Base-by-base conservation (phyloP, 2,329 filamentous ascomycete species). In the Botrytis pseudocinerea region DNA sequence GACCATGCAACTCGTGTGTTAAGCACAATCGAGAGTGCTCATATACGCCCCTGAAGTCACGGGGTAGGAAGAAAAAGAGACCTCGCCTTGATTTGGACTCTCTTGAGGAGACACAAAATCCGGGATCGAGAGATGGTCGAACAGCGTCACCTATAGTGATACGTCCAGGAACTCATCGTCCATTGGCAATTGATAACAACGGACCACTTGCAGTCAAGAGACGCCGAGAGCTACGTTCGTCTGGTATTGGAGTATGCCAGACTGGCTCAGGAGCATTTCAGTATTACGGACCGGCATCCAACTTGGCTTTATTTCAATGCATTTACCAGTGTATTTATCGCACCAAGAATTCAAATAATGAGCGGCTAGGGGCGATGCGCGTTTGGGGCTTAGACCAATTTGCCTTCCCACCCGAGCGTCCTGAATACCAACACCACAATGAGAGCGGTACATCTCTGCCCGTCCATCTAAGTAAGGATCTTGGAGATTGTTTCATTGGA, bases 11-110 rank as follows among this genome's bases (percentile, higher is more conserved):
- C 20, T 63, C 25, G 8, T 44, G 38, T 32, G 38, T 44, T 12
- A 63, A 63, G 18, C 38, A 63, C 25, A 63, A 28, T 63, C 14
- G 61, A 63, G 61, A 44, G 42, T 63, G 61, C 40, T 63, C 61
- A 25, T 28, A 63, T n/a, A 63, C n/a, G 38, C 16, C 40, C 20
- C 9, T 44, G 38, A 44, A 32, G 42, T 63, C 40, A 28, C n/a
- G 61, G 2, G 61, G 25, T 44, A 28, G 22, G 61, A 63, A 44
- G 60, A 57, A 28, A 28, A 57, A 63, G 25, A 32, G 38, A 63
- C n/a, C 40, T 46, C 42, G n/a, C n/a, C 51, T 64, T 46, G 62
- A 46, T 28, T 64, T 35, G 40, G 40, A 46, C 22, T 18, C 42
- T 35, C 28, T 22, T 16, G 62, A 35, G 20, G 62, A 28, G 8